Conservation (phyloP, 2,329 filamentous ascomycete species). For the Alternaria gaisen region DNA sequence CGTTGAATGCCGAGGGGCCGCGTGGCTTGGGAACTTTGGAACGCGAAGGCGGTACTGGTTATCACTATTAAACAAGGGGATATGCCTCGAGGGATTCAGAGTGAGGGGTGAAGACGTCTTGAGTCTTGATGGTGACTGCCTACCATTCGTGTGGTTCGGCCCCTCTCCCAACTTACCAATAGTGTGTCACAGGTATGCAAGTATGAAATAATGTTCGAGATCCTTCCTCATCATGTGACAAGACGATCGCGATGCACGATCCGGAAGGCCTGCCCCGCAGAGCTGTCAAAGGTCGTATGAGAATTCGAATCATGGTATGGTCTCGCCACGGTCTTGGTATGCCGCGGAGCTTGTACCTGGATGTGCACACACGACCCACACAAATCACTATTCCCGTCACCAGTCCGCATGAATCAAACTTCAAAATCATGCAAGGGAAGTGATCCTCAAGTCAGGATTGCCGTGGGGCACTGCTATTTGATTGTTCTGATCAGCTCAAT, state of each 20-base stretch:
- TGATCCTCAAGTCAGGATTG: neutral
- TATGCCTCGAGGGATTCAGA: neutral
- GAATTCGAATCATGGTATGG: neutral
- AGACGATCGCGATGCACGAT: neutral
- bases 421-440: neutral
- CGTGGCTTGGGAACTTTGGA: constrained; percentile 24
- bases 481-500: neutral
- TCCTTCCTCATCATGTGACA: neutral
- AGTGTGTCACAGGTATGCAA: neutral
- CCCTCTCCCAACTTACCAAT: neutral
- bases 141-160: neutral
- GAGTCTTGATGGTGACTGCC: neutral
- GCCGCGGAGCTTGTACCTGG: neutral
- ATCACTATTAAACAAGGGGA: constrained; percentile 8
- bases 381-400: neutral
- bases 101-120: neutral
- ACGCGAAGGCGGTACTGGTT: constrained; percentile 7
- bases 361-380: neutral
- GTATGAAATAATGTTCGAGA: neutral
- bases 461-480: neutral
- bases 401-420: neutral
- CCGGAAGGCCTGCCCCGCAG: neutral
- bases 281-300: neutral
- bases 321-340: neutral
- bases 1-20: constrained; percentile 22